A percentile compares a stretch with the other conserved stretches of the same genome.
Evolutionary conservation across 495 filamentous ascomycete species (phyloP).

Genomic region (Penicillium waksmanii): DNA sequence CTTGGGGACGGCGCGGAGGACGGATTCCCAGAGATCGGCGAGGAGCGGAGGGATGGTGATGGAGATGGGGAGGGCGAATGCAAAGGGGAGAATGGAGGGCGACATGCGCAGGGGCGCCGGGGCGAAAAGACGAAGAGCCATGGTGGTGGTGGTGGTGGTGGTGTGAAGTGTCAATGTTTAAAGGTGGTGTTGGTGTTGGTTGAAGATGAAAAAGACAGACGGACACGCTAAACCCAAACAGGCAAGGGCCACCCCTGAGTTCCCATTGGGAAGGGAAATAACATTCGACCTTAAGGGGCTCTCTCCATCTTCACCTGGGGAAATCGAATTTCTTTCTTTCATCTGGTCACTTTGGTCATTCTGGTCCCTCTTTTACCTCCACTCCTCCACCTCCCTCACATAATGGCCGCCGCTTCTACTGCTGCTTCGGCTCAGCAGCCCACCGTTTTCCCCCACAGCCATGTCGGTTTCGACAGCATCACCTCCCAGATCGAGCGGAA

Average conservation of each 20-base stretch:
- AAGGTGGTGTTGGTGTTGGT: background rate
- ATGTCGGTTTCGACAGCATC: conserved; percentile 99
- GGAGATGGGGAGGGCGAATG: conserved; percentile 30
- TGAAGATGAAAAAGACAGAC: conserved; percentile 12
- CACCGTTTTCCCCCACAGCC: conserved; percentile 87
- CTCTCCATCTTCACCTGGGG: conserved; percentile 27
- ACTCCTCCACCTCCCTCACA: conserved; percentile 16
- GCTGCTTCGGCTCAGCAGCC: conserved; percentile 50
- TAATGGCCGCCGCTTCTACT: conserved; percentile 58
- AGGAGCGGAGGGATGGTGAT: conserved; percentile 61
- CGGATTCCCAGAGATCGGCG: conserved; percentile 84
- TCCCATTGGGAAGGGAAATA: conserved; percentile 38
- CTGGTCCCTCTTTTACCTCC: background rate
- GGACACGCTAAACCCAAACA: conserved; percentile 35
- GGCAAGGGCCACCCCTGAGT: conserved; percentile 49
- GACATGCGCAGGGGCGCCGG: conserved; percentile 9
- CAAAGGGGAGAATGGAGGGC: conserved; percentile 22
- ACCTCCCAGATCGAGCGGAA: conserved; percentile 98
- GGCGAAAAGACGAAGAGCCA: conserved; percentile 30
- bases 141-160: conserved; percentile 3
- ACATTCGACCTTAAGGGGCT: conserved; percentile 45
- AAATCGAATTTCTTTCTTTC: conserved; percentile 7
- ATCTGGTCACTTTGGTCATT: conserved; percentile 6
- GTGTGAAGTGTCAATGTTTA: too few species aligned
- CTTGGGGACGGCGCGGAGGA: conserved; percentile 93